These are phyloP conservation scores for Ophiognomonia clavigignenti-juglandacearum DNA, from an alignment of 2,329 filamentous ascomycete genomes.

Conservation along the genomic window DNA sequence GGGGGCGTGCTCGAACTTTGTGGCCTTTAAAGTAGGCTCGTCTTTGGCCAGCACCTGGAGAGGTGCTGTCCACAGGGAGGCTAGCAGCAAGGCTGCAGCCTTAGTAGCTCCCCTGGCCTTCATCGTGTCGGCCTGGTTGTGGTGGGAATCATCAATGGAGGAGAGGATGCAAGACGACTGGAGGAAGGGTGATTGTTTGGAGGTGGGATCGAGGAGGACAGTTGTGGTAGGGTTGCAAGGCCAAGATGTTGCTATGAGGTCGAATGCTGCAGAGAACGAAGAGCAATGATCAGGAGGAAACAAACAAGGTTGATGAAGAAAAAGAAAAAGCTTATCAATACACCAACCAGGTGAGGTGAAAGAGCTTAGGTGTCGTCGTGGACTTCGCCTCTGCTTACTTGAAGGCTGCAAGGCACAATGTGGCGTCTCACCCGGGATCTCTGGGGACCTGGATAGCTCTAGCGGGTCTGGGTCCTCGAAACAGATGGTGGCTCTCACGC, in stretches of 20 bases:
- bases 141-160: slow-evolving; percentile 38
- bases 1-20: slow-evolving; percentile 62
- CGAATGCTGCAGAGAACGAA: too few relatives aligned
- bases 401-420: neutral
- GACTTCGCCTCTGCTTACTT: neutral
- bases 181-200: too few relatives aligned
- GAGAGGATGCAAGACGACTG: neutral
- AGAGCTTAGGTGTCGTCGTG: neutral
- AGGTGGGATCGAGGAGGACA: too few relatives aligned
- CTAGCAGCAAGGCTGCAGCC: slow-evolving; percentile 48
- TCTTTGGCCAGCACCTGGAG: slow-evolving; percentile 50
- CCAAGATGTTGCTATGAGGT: too few relatives aligned
- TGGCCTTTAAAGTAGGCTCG: slow-evolving; percentile 61
- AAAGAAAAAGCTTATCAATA: neutral
- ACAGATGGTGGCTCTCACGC: too few relatives aligned
- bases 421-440: slow-evolving; percentile 7
- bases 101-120: slow-evolving; percentile 43
- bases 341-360: neutral
- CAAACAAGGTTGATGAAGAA: neutral
- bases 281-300: too few relatives aligned
- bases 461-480: too few relatives aligned
- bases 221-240: too few relatives aligned
- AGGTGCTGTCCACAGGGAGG: slow-evolving; percentile 33
- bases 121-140: slow-evolving; percentile 41
- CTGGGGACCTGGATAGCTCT: slow-evolving; percentile 4